These are phyloP conservation scores for Mycena galericulata DNA, from an alignment of 768 basidiomycete species.

Conservation along the genomic window DNA sequence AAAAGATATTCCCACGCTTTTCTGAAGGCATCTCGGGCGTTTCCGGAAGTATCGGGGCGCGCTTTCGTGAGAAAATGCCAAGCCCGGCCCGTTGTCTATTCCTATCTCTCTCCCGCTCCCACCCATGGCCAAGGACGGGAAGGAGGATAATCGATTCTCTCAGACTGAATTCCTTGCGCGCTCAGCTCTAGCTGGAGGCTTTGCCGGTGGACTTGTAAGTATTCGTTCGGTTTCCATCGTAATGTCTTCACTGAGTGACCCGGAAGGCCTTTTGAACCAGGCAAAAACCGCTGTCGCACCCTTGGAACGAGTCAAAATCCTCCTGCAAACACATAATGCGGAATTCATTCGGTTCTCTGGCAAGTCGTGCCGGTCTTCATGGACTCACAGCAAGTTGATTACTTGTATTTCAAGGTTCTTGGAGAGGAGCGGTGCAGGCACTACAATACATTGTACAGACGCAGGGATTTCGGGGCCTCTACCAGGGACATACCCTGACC, in stretches of 20 bases:
- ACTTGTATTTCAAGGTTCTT: conserved; percentile 70
- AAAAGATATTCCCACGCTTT: no score
- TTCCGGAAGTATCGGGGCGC: no score
- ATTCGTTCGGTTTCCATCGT: conserved; percentile 25
- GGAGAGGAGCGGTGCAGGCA: conserved; percentile 87
- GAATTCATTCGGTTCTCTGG: conserved; percentile 96
- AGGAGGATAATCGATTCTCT: conserved; percentile 15
- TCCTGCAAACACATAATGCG: conserved; percentile 96
- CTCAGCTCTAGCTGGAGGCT: conserved; percentile 91
- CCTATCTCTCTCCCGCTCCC: background rate
- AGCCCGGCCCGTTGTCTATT: background rate
- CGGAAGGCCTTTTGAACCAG: conserved; percentile 52
- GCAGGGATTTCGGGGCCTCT: conserved; percentile 80
- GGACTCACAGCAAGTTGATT: conserved; percentile 36
- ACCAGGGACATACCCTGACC: conserved; percentile 97
- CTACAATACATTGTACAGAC: conserved; percentile 76
- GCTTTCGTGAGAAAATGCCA: background rate
- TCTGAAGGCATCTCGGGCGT: no score
- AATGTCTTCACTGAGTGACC: conserved; percentile 28
- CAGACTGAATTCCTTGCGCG: conserved; percentile 58
- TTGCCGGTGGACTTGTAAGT: conserved; percentile 94
- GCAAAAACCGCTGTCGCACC: conserved; percentile 97
- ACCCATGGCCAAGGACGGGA: background rate
- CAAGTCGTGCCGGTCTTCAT: conserved; percentile 51
- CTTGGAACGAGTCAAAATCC: conserved; percentile 97